These are phyloP conservation scores for Gentiana straminea DNA, from an alignment of 257 asterid genomes.

Conservation along the genomic window DNA sequence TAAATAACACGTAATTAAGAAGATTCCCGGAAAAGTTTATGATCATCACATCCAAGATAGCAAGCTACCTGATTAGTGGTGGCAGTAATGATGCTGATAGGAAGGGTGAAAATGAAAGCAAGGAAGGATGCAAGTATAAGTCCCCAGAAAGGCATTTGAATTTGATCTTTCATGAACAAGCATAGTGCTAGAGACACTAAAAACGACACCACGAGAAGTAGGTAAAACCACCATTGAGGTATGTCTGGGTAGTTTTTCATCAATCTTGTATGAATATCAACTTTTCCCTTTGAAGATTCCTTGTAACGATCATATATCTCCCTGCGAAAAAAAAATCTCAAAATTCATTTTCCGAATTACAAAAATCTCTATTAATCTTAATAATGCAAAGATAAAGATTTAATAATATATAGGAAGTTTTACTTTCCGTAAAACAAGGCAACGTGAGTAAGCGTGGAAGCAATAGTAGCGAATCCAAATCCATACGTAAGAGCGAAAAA, in stretches of 20 bases:
- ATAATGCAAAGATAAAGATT: too few species aligned
- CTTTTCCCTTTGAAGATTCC: constrained; percentile 48
- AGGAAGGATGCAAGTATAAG: constrained; percentile 43
- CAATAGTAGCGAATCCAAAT: constrained; percentile 79
- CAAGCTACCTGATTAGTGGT: constrained; percentile 63
- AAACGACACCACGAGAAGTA: constrained; percentile 38
- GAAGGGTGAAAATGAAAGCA: constrained; percentile 52
- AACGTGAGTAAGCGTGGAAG: constrained; percentile 58
- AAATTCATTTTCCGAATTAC: too few species aligned
- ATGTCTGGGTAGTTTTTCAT: constrained; percentile 58
- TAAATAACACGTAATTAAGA: not conserved
- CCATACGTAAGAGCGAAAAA: constrained; percentile 60
- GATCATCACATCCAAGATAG: too few species aligned
- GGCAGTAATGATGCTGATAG: constrained; percentile 66
- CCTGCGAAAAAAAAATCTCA: constrained; percentile 15
- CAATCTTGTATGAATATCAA: constrained; percentile 51
- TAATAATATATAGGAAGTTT: not conserved
- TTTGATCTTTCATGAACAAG: constrained; percentile 40
- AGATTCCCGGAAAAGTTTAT: too few species aligned
- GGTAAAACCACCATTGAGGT: constrained; percentile 66
- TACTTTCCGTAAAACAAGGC: constrained; percentile 71
- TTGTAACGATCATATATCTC: constrained; percentile 47
- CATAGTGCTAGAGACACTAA: constrained; percentile 34
- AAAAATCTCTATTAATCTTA: not conserved
- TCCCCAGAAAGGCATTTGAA: constrained; percentile 71